Conservation (phyloP, 2,329 filamentous ascomycete species). For the Trichoderma sp. region DNA sequence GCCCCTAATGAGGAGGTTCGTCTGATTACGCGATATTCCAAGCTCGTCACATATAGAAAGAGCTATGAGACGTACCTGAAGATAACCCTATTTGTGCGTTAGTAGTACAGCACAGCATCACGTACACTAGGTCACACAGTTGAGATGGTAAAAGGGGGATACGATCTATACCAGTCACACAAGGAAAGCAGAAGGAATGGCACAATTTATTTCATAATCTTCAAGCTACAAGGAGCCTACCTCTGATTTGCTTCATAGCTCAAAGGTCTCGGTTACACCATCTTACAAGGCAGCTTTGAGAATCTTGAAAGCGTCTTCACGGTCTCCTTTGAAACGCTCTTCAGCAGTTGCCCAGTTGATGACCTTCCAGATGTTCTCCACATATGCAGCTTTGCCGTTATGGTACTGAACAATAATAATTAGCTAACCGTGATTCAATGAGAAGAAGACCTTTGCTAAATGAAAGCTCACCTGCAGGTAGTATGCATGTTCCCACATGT, state of each 20-base stretch:
- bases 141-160: not conserved
- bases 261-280: not conserved
- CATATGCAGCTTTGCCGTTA: constrained; percentile 72
- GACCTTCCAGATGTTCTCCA: constrained; percentile 74
- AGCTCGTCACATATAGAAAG: not conserved
- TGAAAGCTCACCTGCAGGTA: constrained; percentile 65
- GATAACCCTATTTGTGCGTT: not conserved
- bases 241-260: not conserved
- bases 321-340: constrained; percentile 53
- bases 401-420: constrained; percentile 56
- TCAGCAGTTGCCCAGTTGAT: constrained; percentile 75
- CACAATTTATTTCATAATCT: not conserved
- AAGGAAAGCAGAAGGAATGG: not conserved
- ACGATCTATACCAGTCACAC: not conserved
- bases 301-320: constrained; percentile 46
- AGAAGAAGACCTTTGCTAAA: no score
- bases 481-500: constrained; percentile 95
- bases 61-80: not conserved
- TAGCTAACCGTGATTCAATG: not conserved
- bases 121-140: not conserved
- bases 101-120: not conserved
- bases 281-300: constrained; percentile 41
- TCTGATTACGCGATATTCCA: not conserved
- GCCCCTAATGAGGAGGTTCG: not conserved
- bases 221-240: not conserved